Evolutionary conservation across 2,329 filamentous ascomycete genomes (phyloP).

Genomic region (Elsinoe necatrix): DNA sequence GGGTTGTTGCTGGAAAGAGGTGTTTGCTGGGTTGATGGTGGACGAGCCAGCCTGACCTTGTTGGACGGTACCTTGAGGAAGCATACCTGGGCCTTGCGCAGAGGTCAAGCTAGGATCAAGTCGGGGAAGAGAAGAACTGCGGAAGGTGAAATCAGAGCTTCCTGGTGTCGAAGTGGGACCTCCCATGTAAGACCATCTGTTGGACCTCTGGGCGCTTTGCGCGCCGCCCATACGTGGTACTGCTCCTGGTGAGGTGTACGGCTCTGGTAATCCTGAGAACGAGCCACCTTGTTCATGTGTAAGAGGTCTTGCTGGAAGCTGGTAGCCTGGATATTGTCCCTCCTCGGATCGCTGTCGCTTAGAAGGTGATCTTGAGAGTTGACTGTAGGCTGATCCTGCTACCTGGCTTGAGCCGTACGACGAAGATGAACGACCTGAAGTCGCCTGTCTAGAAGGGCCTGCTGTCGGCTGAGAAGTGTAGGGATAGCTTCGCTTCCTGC

Average conservation of each 20-base stretch:
- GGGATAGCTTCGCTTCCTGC: constrained; percentile 14
- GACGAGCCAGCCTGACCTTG: constrained; percentile 4
- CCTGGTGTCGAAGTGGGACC: neutral
- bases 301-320: constrained; percentile 8
- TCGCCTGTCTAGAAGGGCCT: constrained; percentile 6
- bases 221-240: constrained; percentile 7
- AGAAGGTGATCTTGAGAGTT: constrained; percentile 13
- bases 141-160: constrained; percentile 7
- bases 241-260: constrained; percentile 10
- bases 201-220: neutral
- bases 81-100: constrained; percentile 9
- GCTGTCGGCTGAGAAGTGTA: constrained; percentile 13
- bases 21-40: constrained; percentile 7
- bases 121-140: constrained; percentile 11
- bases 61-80: constrained; percentile 14
- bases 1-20: constrained; percentile 13
- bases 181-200: constrained; percentile 9
- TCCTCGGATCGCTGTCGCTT: constrained; percentile 16
- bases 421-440: constrained; percentile 5
- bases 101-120: constrained; percentile 12
- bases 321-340: constrained; percentile 12
- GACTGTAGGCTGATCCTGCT: constrained; percentile 4
- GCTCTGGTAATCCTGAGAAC: constrained; percentile 3
- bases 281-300: constrained; percentile 4
- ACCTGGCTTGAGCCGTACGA: constrained; percentile 11